phyloP scores from a whole-genome alignment of 768 basidiomycete genomes.

The Multifurca ochricompacta region DNA sequence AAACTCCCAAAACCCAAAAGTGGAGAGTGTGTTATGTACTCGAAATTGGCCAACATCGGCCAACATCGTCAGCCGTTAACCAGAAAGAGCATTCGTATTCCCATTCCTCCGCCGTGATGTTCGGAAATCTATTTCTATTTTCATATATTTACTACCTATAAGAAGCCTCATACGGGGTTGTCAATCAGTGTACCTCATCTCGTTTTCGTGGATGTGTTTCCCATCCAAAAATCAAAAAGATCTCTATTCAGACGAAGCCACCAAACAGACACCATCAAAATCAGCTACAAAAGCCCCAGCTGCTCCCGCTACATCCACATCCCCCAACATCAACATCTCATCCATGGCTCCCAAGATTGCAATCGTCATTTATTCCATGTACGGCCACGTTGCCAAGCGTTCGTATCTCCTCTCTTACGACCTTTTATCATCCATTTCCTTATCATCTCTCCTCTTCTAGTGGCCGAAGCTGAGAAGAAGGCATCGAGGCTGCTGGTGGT shows the following conservation, averaged over 20 bases:
- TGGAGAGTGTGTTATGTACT: not conserved
- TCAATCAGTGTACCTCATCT: not conserved
- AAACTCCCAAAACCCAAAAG: not conserved
- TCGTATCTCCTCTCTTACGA: constrained; percentile 23
- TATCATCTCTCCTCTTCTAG: constrained; percentile 30
- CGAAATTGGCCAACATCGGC: not conserved
- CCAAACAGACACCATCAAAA: constrained; percentile 10
- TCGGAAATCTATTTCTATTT: constrained; percentile 6
- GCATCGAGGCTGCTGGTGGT: constrained; percentile 38
- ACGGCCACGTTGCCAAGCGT: constrained; percentile 67
- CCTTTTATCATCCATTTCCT: constrained; percentile 7
- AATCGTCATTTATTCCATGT: constrained; percentile 67
- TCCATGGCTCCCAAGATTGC: constrained; percentile 44
- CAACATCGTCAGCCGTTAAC: too few species aligned
- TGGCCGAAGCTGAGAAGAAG: constrained; percentile 46
- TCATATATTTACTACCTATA: constrained; percentile 4
- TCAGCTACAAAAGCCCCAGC: constrained; percentile 20
- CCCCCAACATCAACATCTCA: constrained; percentile 2
- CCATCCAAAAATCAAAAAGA: constrained; percentile 32
- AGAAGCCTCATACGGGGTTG: not conserved
- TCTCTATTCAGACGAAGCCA: constrained; percentile 28
- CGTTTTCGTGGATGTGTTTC: constrained; percentile 31
- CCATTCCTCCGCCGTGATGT: not conserved
- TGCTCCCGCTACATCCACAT: not conserved
- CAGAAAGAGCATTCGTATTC: not conserved